These are phyloP conservation scores for Ogataea chonburiensis DNA, from an alignment of 805 yeast genomes.

Conservation along the genomic window DNA sequence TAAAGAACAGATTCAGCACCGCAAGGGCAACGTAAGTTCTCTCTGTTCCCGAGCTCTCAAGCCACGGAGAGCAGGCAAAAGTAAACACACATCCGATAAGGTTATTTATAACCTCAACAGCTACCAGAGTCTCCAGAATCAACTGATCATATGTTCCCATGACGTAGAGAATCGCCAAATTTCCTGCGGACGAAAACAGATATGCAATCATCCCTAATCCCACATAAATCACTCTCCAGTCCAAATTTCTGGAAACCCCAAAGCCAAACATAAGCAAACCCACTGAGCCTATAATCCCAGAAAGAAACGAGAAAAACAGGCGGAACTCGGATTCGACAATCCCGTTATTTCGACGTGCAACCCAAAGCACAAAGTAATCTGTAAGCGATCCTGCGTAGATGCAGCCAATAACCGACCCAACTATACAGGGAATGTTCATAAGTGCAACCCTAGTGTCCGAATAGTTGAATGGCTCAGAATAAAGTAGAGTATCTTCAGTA, in stretches of 20 bases:
- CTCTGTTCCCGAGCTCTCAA: conserved; percentile 52
- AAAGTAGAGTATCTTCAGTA: conserved; percentile 63
- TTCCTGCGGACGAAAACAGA: conserved; percentile 68
- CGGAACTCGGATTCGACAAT: conserved; percentile 64
- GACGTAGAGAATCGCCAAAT: conserved; percentile 61
- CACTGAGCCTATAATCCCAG: conserved; percentile 57
- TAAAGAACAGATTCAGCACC: conserved; percentile 51
- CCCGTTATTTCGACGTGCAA: conserved; percentile 60
- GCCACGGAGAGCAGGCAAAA: conserved; percentile 64
- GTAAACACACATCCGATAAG: conserved; percentile 63
- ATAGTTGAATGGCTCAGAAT: conserved; percentile 64
- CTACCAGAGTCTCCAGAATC: conserved; percentile 65
- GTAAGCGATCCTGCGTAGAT: conserved; percentile 61
- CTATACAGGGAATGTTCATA: conserved; percentile 71
- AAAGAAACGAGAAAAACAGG: conserved; percentile 53
- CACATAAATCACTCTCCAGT: conserved; percentile 54
- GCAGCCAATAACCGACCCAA: conserved; percentile 67
- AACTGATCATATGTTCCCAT: conserved; percentile 68
- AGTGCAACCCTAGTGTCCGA: conserved; percentile 63
- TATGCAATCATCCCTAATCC: conserved; percentile 66
- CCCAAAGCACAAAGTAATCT: conserved; percentile 63
- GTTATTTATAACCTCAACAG: conserved; percentile 62
- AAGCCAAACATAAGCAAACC: conserved; percentile 66
- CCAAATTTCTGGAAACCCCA: conserved; percentile 52
- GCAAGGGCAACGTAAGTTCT: conserved; percentile 64